These are phyloP conservation scores for Bocquillonia castaneifolia DNA, from an alignment of 441 rosid species.

Conservation along the genomic window DNA sequence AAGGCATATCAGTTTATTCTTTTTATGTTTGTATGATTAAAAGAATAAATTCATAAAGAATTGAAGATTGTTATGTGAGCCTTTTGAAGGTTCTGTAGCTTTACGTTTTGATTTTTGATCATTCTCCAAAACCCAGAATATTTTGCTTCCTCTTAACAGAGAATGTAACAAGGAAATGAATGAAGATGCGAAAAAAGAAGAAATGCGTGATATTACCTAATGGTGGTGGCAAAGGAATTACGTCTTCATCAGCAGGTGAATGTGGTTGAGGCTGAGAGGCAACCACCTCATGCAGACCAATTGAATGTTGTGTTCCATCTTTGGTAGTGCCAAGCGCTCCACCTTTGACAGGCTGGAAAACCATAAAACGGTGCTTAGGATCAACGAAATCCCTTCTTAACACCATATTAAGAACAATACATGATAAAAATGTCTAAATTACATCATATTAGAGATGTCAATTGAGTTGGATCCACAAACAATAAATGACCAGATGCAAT, in stretches of 20 bases:
- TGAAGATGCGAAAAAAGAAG: not conserved
- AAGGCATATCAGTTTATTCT: not conserved
- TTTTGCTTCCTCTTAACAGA: not conserved
- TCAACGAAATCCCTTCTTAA: slow-evolving; percentile 1
- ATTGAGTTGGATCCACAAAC: no score
- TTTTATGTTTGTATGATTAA: not conserved
- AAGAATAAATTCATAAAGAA: not conserved
- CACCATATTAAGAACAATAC: not conserved
- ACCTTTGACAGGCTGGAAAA: slow-evolving; percentile 28
- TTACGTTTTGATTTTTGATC: not conserved
- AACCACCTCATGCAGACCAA: slow-evolving; percentile 17
- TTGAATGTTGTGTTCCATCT: slow-evolving; percentile 25
- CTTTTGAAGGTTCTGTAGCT: not conserved
- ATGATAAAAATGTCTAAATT: not conserved
- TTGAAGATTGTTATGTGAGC: not conserved
- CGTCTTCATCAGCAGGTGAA: slow-evolving; percentile 23
- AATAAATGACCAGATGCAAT: no score
- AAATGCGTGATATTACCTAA: slow-evolving; percentile 43
- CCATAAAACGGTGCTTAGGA: slow-evolving; percentile 2
- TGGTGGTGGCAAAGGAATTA: slow-evolving; percentile 61
- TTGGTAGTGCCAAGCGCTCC: slow-evolving; percentile 18
- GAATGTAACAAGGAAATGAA: not conserved
- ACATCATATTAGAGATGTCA: no score
- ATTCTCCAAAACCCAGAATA: not conserved
- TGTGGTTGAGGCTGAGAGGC: slow-evolving; percentile 30